A percentile compares a stretch with the other conserved stretches of the same genome.
Conservation (phyloP, 371 early-diverging fungal species). For the Circinella umbellata region DNA sequence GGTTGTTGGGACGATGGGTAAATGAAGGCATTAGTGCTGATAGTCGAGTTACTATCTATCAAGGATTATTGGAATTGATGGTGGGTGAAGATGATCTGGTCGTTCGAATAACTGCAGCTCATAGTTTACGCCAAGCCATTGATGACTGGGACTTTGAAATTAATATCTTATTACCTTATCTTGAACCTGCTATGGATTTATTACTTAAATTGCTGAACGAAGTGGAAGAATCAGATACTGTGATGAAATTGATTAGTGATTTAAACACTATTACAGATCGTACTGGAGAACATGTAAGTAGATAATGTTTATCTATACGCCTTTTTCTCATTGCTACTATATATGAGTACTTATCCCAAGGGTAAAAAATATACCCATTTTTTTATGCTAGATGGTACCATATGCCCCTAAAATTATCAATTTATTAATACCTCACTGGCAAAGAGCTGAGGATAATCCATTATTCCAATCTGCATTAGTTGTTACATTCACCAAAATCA, state of each 20-base stretch:
- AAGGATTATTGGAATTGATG: slow-evolving; percentile 73
- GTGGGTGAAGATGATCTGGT: slow-evolving; percentile 71
- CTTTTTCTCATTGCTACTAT: too few relatives aligned
- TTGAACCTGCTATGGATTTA: slow-evolving; percentile 64
- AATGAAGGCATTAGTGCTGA: slow-evolving; percentile 74
- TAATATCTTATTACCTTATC: slow-evolving; percentile 69
- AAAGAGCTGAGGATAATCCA: slow-evolving; percentile 71
- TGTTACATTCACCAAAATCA: slow-evolving; percentile 74
- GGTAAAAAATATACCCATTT: too few relatives aligned
- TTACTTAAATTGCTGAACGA: slow-evolving; percentile 63
- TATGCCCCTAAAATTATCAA: slow-evolving; percentile 73
- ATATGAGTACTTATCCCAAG: too few relatives aligned
- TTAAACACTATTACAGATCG: slow-evolving; percentile 80
- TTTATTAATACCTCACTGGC: slow-evolving; percentile 84
- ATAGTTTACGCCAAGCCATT: slow-evolving; percentile 66
- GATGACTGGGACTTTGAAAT: slow-evolving; percentile 93
- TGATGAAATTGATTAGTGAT: slow-evolving; percentile 76
- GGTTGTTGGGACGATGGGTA: slow-evolving; percentile 90
- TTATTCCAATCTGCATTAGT: slow-evolving; percentile 84
- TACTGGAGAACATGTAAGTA: slow-evolving; percentile 66
- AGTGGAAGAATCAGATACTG: slow-evolving; percentile 79
- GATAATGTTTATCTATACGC: too few relatives aligned
- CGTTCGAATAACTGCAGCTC: slow-evolving; percentile 85
- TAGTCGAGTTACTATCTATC: slow-evolving; percentile 70
- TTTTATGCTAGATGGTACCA: slow-evolving; percentile 62